Base-by-base conservation (phyloP, 352 stramenopile species). In the Globisporangium rhizosaccharum region DNA sequence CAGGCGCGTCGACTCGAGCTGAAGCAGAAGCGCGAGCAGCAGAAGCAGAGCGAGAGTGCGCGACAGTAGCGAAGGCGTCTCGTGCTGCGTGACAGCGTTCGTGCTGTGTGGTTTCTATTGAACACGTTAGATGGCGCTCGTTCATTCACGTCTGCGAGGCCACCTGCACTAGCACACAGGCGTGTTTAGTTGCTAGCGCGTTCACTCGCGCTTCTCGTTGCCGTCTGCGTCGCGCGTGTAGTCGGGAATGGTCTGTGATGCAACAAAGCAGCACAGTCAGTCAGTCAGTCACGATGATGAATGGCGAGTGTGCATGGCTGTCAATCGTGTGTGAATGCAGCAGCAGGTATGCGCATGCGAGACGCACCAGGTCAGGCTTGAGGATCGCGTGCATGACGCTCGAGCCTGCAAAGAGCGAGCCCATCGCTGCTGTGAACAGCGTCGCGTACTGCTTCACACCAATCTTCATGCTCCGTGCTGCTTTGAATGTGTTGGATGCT, bases 351-450 rank as follows among this genome's bases (percentile, higher is more conserved):
- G 41, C 11, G 18, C 18, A 49, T 4, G 17, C 25, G 20, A 18
- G 39, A 73, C 78, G 51, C 70, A 92, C 82, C 47, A 94, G 64
- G 44, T 94, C 85, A 4, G 85, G 85, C 62, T 94, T 82, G 50
- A 94, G 77, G 36, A 94, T 70, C 12, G 71, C 72, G 65, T 94
- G 85, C 82, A 94, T 94, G 66, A 80, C 74, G 66, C 74, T 88
- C 36, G 85, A 94, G 36, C 85, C 85, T 8, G 85, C 82, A 60
- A 94, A 91, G 57, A 94, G 76, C 56, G 85, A 90, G 62, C 79
- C 79, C 59, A 94, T 68, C n/a, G 79, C 80, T 54, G 73, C 75
- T 37, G 68, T 65, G 56, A 92, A 86, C 63, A 94, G 73, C 57
- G 77, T 65, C 41, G 79, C 58, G 65, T 94, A 94, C 62, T 94